Evolutionary conservation across 2,329 filamentous ascomycete species (phyloP).

Genomic region (Neurospora crassa): DNA sequence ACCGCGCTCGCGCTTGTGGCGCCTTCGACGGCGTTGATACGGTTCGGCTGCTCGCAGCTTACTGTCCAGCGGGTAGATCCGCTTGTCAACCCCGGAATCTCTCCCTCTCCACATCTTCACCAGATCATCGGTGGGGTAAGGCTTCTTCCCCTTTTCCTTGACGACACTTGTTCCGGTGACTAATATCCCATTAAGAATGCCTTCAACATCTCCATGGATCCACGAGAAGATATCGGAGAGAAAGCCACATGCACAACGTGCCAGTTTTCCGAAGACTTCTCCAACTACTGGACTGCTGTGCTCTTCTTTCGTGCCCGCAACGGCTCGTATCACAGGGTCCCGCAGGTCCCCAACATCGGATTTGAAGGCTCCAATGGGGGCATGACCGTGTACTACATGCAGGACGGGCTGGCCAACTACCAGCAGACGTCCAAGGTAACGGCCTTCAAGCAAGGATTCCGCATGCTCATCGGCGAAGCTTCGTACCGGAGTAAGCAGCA

Average conservation of each 20-base stretch:
- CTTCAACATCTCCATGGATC: slow-evolving; percentile 30
- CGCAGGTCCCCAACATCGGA: slow-evolving; percentile 22
- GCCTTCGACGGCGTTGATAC: slow-evolving; percentile 14
- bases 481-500: slow-evolving; percentile 24
- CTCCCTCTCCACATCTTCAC: slow-evolving; percentile 17
- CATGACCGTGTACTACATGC: slow-evolving; percentile 25
- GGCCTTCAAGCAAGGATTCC: slow-evolving; percentile 35
- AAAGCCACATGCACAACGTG: slow-evolving; percentile 23
- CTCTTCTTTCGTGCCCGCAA: slow-evolving; percentile 16
- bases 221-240: slow-evolving; percentile 17
- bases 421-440: slow-evolving; percentile 26
- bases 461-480: slow-evolving; percentile 34
- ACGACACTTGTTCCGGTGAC: not conserved
- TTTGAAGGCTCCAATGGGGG: slow-evolving; percentile 25
- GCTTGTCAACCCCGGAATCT: slow-evolving; percentile 14
- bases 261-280: slow-evolving; percentile 26
- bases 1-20: slow-evolving; percentile 12
- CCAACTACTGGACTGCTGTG: slow-evolving; percentile 21
- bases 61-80: slow-evolving; percentile 16
- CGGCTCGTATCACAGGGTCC: slow-evolving; percentile 14
- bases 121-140: slow-evolving; percentile 18
- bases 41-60: slow-evolving; percentile 18
- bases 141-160: not conserved
- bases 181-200: slow-evolving; percentile 19
- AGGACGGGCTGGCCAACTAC: slow-evolving; percentile 20